Evolutionary conservation across 768 basidiomycete genomes (phyloP), one percentile per base, ranked within the genome.

Genomic region (Lactarius psammicola): DNA sequence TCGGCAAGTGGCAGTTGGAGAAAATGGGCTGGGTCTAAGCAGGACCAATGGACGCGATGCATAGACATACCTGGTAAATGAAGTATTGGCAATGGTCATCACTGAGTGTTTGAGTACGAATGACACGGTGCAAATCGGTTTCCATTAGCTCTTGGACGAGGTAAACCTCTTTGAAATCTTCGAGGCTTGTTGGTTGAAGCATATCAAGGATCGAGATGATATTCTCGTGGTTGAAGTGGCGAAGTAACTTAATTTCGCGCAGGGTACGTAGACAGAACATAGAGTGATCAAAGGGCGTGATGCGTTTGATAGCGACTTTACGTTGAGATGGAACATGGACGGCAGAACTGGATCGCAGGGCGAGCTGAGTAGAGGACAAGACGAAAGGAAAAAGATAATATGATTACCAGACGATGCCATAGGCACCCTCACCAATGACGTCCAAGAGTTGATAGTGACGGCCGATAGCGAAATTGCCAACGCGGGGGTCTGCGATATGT

Each of bases 51-150:
- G 20, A 53, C 23, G 8, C 34, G 7, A 55, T 56, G 62, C 70
- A 51, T 56, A 44, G 64, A 75, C 79, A 58, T 67, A 87, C 88
- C 82, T 98, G 96, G 76, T 99, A 99, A 70, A 96, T 88, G 74
- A 99, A 98, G 76, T 99, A 99, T 77, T 98, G 94, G 71, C 87
- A 89, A 74, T 98, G 95, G 74, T 98, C 95, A 74, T 98, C 96
- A 64, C 89, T 90, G 49, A 99, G 81, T 65, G 91, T 86, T 76
- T 98, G 96, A 0, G 97, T 96, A 30, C 93, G 84, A 71, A 99
- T 98, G 56, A 99, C 97, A 62, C 96, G 88, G 75, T 98, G 95
- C 70, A 98, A 80, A 78, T 98, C 96, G 0, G 94, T 96, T 77
- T 97, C 96, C 87, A 96, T 86, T 69, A 93, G 80, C 75, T 93